Evolutionary conservation across 768 basidiomycete genomes (phyloP), one percentile per base, ranked within the genome.

Genomic region (Termitomyces sp.): DNA sequence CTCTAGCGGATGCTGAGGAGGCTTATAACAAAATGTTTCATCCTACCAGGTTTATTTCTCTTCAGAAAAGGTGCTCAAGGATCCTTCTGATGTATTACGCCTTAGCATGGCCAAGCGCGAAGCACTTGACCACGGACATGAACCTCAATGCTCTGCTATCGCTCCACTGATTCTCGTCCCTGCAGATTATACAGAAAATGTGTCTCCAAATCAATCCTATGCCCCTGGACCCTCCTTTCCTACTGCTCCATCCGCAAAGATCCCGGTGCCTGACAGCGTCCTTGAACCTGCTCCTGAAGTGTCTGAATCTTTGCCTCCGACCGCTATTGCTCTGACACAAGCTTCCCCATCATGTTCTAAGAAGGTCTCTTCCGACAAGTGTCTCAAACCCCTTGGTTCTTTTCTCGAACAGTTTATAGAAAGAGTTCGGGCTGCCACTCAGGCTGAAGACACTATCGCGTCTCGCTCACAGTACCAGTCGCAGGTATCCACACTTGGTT

Each of bases 361-460:
- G 26, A 37, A 27, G 37, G 40, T 26, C 30, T 30, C 53, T 44
- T 20, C 52, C 36, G 51, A 55, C 26, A 72, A 67, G 56, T 60
- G 60, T 4, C 61, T 75, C 26, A 72, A 68, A 53, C 71, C 75
- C 2, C 70, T 76, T 16, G 71, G 60, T 13, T 72, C 71, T 12
- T 72, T 74, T 46, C 66, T 78, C 40, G 70, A 72, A 46, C 64
- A 60, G 16, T 74, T 78, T 45, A 54, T 75, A 20, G 72, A 73
- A 56, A 75, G 70, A 27, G 70, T 73, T 3, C 74, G 74, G 5
- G 62, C 59, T 42, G 72, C 69, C 9, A 70, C 67, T 8, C 59
- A 52, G 30, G 50, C 50, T 40, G 50, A 62, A 37, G n/a, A 45
- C 13, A 16, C 47, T 24, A 54, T 42, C 24, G 27, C 24, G 27